Base-by-base conservation (phyloP, 805 yeast species). In the Zygoascus tannicola region DNA sequence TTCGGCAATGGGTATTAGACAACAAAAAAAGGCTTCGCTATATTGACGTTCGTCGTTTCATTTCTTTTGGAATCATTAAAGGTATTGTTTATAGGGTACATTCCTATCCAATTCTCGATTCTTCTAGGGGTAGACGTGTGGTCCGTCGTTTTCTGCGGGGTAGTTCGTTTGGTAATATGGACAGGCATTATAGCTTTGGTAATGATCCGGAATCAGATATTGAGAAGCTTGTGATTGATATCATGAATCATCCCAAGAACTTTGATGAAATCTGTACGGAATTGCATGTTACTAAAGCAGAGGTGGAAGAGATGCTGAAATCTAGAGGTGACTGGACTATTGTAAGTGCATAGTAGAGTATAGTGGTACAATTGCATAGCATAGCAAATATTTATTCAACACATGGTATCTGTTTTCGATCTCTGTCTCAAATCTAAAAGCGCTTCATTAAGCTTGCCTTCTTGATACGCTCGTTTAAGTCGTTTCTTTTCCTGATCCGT, bases 31-130 rank as follows among this genome's bases (percentile, higher is more conserved):
- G 66, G 3, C 65, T 92, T 15, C 56, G 64, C 22, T 73, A 78
- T 50, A 76, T 94, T 35, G 99, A 92, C 60, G 68, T 92, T 3
- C 70, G 97, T 50, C 67, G 94, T 44, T 85, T 92, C 53, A 68
- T 92, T 18, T 77, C 87, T 16, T 92, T 88, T 68, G 99, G 99
- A 1, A 72, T 85, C 2, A 67, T 85, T 20, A 74, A 86, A 48
- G 86, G 94, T 0, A 56, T 92, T 4, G 81, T 94, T 5, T 87
- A 87, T 58, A 65, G 97, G 41, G 83, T 87, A 1, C 74, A 82
- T 44, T 68, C 87, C 18, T 85, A 76, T 56, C 97, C 97, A 0
- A 64, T 85, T 1, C 60, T 76, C 42, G 63, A 60, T 28, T 32
- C 30, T 21, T 20, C 34, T 26, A 22, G 41, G 23, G 22, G 30